Evolutionary conservation across 768 basidiomycete genomes (phyloP), one percentile per base, ranked within the genome.

Genomic region (Boletus rubroflammeus): DNA sequence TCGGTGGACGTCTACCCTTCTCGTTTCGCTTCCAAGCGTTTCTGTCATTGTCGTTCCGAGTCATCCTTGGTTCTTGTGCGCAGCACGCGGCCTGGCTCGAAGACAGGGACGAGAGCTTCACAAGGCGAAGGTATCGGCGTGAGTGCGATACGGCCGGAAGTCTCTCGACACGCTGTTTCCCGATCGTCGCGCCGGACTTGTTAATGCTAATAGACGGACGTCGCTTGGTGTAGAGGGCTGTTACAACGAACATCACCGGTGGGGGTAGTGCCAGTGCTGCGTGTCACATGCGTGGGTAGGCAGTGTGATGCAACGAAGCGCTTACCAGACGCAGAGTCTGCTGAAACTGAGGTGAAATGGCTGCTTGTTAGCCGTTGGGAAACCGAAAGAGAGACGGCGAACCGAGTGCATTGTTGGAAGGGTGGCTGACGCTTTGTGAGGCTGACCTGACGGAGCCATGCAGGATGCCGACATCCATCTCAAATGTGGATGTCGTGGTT

Each of bases 161-260:
- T 36, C n/a, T 45, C n/a, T 53, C 17, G 15, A 41, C 17, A 31
- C 38, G 7, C 6, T 44, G 45, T 45, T 53, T 50, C 36, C 36
- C 29, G 17, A 13, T 26, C 14, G 35, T 26, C 6, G 10, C 15
- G 11, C 28, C n/a, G 10, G 21, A 29, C 25, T 47, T 54, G 46
- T 19, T 23, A 6, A 42, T 19, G 29, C 19, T 9, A 15, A 34
- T 47, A 3, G 8, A 10, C 0, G 45, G 56, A n/a, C 54, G 64
- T 45, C 65, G 64, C 28, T 67, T 67, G 28, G 58, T 63, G 25
- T 66, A 51, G 38, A 64, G 53, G 15, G 54, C 58, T 57, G 64
- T 47, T 14, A 65, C 62, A 19, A 65, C 56, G 32, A 67, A 67
- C 62, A 67, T 67, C 11, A 51, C 46, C 34, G 3, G n/a, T 25